Conservation (phyloP, 208 protist genomes). For the Trypanosoma melophagium region DNA sequence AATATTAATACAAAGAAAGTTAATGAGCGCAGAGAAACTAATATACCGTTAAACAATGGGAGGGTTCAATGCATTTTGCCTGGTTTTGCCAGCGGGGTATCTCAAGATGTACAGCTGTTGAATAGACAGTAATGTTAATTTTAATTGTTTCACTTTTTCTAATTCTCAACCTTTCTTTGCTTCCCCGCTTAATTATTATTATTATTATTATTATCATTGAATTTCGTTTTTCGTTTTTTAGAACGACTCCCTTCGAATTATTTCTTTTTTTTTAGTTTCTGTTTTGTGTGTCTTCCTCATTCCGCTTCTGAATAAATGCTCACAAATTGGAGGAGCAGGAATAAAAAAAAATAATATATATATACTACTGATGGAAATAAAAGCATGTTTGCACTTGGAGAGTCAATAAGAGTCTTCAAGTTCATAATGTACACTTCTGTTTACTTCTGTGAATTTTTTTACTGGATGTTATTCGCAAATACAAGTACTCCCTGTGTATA, state of each 20-base stretch:
- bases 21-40: background rate
- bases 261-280: too few species aligned
- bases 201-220: too few species aligned
- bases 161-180: constrained; percentile 8
- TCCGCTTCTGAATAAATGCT: background rate
- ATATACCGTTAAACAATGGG: background rate
- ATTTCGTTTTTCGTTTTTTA: too few species aligned
- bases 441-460: too few species aligned
- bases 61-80: constrained; percentile 10
- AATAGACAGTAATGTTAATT: constrained; percentile 5
- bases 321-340: too few species aligned
- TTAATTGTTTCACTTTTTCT: constrained; percentile 1
- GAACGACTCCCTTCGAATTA: too few species aligned
- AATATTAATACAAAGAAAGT: constrained; percentile 8
- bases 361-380: background rate
- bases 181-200: constrained; percentile 15
- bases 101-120: background rate
- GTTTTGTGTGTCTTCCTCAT: constrained; percentile 23
- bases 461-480: too few species aligned
- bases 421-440: too few species aligned
- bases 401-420: background rate
- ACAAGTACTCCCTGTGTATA: too few species aligned
- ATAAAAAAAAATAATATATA: too few species aligned
- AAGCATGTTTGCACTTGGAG: background rate
- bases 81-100: constrained; percentile 8